Conservation (phyloP, 148 eudicot species). For the Cornus florida region DNA sequence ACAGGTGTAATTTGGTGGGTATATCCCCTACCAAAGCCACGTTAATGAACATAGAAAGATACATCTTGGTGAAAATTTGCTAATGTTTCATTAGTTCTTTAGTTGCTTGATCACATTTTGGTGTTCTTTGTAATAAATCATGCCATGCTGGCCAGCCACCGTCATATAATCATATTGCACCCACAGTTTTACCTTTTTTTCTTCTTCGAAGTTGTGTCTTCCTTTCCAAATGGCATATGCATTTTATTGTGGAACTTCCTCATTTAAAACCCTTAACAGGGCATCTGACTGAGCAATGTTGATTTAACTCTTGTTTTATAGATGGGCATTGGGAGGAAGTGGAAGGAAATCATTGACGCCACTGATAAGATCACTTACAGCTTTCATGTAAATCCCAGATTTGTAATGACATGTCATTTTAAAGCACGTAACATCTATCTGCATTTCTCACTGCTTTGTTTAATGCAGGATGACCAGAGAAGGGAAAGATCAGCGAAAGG, state of each 20-base stretch:
- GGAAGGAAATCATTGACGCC: constrained; percentile 76
- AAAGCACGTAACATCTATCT: not conserved
- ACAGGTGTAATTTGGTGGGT: no score
- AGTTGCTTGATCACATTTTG: not conserved
- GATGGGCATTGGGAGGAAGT: constrained; percentile 93
- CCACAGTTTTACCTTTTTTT: not conserved
- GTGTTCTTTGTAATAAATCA: not conserved
- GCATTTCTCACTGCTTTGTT: not conserved
- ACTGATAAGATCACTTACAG: constrained; percentile 68
- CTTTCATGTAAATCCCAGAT: constrained; percentile 53
- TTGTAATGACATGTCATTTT: not conserved
- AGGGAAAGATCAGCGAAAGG: constrained; percentile 59
- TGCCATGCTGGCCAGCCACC: not conserved
- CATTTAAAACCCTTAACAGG: not conserved
- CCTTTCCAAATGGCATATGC: not conserved
- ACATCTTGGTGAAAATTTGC: no score
- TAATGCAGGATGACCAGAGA: constrained; percentile 64
- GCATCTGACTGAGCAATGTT: not conserved
- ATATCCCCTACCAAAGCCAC: no score
- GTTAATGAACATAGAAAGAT: no score
- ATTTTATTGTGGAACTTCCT: not conserved
- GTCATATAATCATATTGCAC: not conserved
- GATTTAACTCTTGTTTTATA: constrained; percentile 17
- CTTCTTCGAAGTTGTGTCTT: not conserved
- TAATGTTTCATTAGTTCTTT: no score